Conservation (phyloP, 805 yeast species). For the Dipodascopsis uninucleata region DNA sequence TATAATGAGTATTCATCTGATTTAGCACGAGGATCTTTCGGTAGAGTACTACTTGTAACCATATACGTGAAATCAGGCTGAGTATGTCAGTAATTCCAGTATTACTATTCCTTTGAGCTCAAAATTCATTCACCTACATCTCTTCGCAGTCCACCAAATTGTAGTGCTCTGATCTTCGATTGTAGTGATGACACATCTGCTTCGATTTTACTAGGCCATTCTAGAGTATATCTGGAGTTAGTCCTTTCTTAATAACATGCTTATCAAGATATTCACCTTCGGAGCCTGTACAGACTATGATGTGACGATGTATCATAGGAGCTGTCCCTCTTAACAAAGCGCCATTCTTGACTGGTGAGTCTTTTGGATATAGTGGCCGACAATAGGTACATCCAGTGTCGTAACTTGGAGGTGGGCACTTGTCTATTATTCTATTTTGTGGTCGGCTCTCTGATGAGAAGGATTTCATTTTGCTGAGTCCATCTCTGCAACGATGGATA, state of each 20-base stretch:
- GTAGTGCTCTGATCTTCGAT: slow-evolving; percentile 11
- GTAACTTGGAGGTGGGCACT: slow-evolving; percentile 49
- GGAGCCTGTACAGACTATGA: slow-evolving; percentile 50
- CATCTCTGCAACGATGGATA: too few relatives aligned
- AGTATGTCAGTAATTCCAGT: neutral
- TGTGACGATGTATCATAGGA: slow-evolving; percentile 53
- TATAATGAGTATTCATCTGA: slow-evolving; percentile 36
- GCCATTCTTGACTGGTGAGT: slow-evolving; percentile 43
- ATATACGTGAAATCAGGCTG: slow-evolving; percentile 22
- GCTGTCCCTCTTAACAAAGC: slow-evolving; percentile 47
- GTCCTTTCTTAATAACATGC: neutral
- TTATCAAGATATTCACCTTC: slow-evolving; percentile 25
- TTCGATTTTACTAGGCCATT: slow-evolving; percentile 49
- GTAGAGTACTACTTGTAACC: slow-evolving; percentile 18
- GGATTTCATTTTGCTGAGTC: too few relatives aligned
- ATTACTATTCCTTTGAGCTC: neutral
- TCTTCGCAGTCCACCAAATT: slow-evolving; percentile 9
- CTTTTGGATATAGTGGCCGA: slow-evolving; percentile 43
- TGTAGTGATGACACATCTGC: slow-evolving; percentile 8
- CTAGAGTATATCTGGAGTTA: slow-evolving; percentile 9
- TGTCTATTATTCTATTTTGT: slow-evolving; percentile 21
- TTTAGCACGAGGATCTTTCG: slow-evolving; percentile 3
- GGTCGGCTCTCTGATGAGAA: too few relatives aligned
- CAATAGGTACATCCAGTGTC: slow-evolving; percentile 67
- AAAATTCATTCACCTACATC: slow-evolving; percentile 15